Conservation (phyloP, 192 early-diverging fungal genomes). For the Dissophora ornata region DNA sequence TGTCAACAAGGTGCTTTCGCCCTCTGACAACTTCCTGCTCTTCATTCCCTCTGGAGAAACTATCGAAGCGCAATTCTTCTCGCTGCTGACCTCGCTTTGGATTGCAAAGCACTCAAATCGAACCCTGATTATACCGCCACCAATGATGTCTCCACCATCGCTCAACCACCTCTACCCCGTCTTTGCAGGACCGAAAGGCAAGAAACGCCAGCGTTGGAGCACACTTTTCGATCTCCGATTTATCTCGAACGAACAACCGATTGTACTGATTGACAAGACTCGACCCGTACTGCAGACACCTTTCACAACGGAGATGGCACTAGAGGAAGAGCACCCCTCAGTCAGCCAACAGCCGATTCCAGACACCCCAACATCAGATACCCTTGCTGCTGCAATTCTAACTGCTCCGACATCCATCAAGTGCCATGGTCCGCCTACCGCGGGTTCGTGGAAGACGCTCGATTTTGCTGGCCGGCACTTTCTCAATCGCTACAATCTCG, state of each 20-base stretch:
- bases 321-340: constrained; percentile 35
- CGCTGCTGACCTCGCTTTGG: constrained; percentile 39
- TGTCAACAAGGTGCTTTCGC: constrained; percentile 9
- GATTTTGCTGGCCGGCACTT: constrained; percentile 50
- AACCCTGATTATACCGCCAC: constrained; percentile 39
- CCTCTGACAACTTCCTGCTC: constrained; percentile 25
- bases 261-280: constrained; percentile 17
- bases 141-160: constrained; percentile 45
- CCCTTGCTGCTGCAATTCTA: background rate
- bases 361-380: background rate
- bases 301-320: constrained; percentile 39
- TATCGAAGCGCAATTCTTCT: constrained; percentile 45
- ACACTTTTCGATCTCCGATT: constrained; percentile 29
- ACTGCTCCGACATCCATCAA: constrained; percentile 17
- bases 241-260: constrained; percentile 7
- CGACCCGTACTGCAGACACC: constrained; percentile 34
- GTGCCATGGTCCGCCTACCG: constrained; percentile 35
- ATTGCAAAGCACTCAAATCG: constrained; percentile 50
- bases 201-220: constrained; percentile 44
- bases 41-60: constrained; percentile 48
- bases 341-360: constrained; percentile 16
- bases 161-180: constrained; percentile 17
- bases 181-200: constrained; percentile 29
- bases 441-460: constrained; percentile 39
- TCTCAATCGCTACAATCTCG: constrained; percentile 39